Evolutionary conservation across 2,329 filamentous ascomycete genomes (phyloP).

Genomic region (Cercospora sp.): DNA sequence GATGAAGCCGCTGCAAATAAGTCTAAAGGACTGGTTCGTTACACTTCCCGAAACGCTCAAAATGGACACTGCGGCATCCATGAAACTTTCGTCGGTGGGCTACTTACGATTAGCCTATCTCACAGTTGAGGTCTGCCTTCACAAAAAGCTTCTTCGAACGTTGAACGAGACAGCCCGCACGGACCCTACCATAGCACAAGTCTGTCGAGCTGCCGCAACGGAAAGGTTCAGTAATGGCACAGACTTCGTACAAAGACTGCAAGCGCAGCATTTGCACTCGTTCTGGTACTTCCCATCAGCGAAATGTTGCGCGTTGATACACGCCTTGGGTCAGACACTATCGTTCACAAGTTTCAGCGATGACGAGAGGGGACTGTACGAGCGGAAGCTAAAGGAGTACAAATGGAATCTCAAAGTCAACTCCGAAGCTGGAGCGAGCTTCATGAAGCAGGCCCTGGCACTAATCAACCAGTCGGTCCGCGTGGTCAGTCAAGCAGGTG

Average conservation of each 20-base stretch:
- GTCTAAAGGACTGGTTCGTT: conserved; percentile 31
- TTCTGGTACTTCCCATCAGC: conserved; percentile 52
- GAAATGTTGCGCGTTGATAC: conserved; percentile 46
- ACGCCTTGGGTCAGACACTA: conserved; percentile 45
- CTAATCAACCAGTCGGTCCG: conserved; percentile 27
- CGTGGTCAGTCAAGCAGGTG: conserved; percentile 15
- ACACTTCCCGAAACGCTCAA: conserved; percentile 30
- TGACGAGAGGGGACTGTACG: conserved; percentile 41
- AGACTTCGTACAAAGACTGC: conserved; percentile 47
- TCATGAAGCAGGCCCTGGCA: conserved; percentile 44
- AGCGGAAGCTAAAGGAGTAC: conserved; percentile 44
- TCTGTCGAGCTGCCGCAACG: conserved; percentile 47
- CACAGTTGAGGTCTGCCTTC: conserved; percentile 49
- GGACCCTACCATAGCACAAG: conserved; percentile 38
- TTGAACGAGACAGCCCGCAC: conserved; percentile 25
- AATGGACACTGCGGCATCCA: conserved; percentile 32
- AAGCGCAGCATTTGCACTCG: conserved; percentile 48
- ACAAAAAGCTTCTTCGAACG: conserved; percentile 45
- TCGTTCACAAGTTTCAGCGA: conserved; percentile 39
- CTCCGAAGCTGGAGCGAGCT: conserved; percentile 45
- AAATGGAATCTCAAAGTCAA: conserved; percentile 47
- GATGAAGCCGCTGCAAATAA: conserved; percentile 33
- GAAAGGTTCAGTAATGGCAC: conserved; percentile 48
- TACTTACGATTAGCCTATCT: conserved; percentile 51
- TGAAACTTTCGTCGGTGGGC: conserved; percentile 39